Evolutionary conservation across 2,329 filamentous ascomycete species (phyloP).

Genomic region (Fusarium pilosicola): DNA sequence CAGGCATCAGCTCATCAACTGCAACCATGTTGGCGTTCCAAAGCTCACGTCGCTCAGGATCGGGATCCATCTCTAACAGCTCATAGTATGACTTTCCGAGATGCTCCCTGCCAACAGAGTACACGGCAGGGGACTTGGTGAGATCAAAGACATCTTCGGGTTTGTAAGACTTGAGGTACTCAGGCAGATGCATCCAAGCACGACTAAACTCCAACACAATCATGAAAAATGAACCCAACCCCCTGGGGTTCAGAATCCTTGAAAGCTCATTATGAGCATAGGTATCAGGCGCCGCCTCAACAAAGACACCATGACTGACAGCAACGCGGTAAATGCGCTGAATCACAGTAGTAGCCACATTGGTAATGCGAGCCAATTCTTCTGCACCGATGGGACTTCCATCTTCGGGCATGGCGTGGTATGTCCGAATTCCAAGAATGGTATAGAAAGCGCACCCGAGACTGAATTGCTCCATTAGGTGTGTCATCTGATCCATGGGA

Average conservation of each 20-base stretch:
- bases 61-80: constrained; percentile 44
- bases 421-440: constrained; percentile 41
- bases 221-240: constrained; percentile 46
- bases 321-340: constrained; percentile 46
- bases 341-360: constrained; percentile 46
- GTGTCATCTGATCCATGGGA: constrained; percentile 43
- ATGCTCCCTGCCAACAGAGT: constrained; percentile 45
- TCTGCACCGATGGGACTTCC: constrained; percentile 35
- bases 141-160: constrained; percentile 47
- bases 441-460: constrained; percentile 42
- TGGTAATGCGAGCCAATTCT: constrained; percentile 38
- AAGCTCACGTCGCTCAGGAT: constrained; percentile 45
- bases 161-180: constrained; percentile 47
- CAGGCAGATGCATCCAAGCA: constrained; percentile 40
- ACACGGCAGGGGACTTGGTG: constrained; percentile 48
- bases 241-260: constrained; percentile 41
- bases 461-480: constrained; percentile 38
- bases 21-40: constrained; percentile 49
- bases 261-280: constrained; percentile 50
- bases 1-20: constrained; percentile 48
- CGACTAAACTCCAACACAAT: constrained; percentile 47
- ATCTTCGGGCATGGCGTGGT: constrained; percentile 43
- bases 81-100: constrained; percentile 50
- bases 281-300: constrained; percentile 43
- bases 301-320: constrained; percentile 45